Evolutionary conservation across 2,329 filamentous ascomycete species (phyloP).

Genomic region (Fusarium chlamydosporum): DNA sequence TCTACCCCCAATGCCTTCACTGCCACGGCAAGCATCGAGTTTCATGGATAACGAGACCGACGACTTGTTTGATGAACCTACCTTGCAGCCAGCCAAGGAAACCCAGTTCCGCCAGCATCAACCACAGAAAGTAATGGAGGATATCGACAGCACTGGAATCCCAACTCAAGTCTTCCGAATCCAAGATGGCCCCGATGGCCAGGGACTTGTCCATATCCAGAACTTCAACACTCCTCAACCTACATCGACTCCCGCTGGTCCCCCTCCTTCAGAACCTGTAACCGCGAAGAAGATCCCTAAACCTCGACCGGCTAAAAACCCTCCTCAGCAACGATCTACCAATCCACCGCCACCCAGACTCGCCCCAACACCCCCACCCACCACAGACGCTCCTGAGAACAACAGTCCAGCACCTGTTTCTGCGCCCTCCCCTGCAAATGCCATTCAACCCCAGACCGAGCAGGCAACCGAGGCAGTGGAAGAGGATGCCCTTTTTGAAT

Average conservation of each 20-base stretch:
- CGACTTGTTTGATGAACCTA: slow-evolving; percentile 76
- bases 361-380: slow-evolving; percentile 58
- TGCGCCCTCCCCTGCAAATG: slow-evolving; percentile 26
- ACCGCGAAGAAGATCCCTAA: slow-evolving; percentile 39
- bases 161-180: slow-evolving; percentile 62
- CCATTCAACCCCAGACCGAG: slow-evolving; percentile 19
- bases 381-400: slow-evolving; percentile 57
- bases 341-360: slow-evolving; percentile 45
- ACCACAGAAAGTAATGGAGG: slow-evolving; percentile 48
- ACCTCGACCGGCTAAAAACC: slow-evolving; percentile 26
- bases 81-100: slow-evolving; percentile 59
- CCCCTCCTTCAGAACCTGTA: slow-evolving; percentile 40
- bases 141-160: slow-evolving; percentile 55
- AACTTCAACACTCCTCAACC: slow-evolving; percentile 53
- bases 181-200: slow-evolving; percentile 55
- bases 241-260: slow-evolving; percentile 42
- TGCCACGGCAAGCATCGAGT: slow-evolving; percentile 80
- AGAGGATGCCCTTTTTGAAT: slow-evolving; percentile 39
- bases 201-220: slow-evolving; percentile 56
- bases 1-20: slow-evolving; percentile 72
- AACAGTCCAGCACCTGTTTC: slow-evolving; percentile 49
- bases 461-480: slow-evolving; percentile 22
- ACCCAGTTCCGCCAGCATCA: slow-evolving; percentile 47
- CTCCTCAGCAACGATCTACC: slow-evolving; percentile 42
- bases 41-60: slow-evolving; percentile 86